Evolutionary conservation across 106 monocot genomes (phyloP).

Genomic region (Cymbidium sinense): DNA sequence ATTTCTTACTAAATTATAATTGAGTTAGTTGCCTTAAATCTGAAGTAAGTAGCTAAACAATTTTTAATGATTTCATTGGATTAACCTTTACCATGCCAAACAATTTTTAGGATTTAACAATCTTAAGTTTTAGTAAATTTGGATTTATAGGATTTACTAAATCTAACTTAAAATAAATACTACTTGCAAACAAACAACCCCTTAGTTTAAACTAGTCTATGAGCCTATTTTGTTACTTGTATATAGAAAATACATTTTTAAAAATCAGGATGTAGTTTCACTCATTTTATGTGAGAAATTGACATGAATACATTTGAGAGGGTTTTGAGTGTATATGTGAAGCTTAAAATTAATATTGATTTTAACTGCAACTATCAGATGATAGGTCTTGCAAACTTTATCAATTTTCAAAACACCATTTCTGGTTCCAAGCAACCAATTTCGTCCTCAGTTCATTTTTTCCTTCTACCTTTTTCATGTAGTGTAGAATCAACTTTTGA

Average conservation of each 20-base stretch:
- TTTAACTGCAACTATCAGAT: background rate
- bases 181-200: background rate
- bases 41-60: too few species aligned
- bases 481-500: slow-evolving; percentile 39
- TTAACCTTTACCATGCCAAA: too few species aligned
- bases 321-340: background rate
- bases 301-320: background rate
- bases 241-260: background rate
- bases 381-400: background rate
- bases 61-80: too few species aligned
- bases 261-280: background rate
- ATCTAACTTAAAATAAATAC: too few species aligned
- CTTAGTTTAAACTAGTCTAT: background rate
- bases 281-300: too few species aligned
- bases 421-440: background rate
- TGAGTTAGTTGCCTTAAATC: too few species aligned
- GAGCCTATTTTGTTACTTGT: background rate
- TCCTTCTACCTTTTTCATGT: background rate
- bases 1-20: too few species aligned
- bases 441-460: background rate
- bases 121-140: too few species aligned
- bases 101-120: too few species aligned
- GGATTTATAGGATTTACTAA: too few species aligned
- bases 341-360: background rate
- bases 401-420: background rate